Evolutionary conservation across 2,329 filamentous ascomycete species (phyloP).

Genomic region (Tothia fuscella): DNA sequence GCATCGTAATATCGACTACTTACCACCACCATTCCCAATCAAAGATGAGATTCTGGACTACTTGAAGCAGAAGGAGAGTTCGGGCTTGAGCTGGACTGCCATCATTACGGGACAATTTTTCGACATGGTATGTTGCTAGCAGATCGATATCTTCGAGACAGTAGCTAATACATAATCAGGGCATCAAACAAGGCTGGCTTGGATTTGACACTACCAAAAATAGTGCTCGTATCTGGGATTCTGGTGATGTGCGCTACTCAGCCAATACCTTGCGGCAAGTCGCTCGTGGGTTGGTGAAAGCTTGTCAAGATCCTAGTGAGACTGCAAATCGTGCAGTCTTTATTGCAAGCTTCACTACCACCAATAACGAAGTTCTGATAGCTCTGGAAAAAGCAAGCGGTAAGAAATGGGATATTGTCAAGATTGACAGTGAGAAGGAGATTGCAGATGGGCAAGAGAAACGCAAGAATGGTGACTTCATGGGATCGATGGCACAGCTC

Average conservation of each 20-base stretch:
- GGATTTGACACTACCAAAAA: conserved; percentile 39
- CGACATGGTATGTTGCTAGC: conserved; percentile 25
- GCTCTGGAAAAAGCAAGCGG: conserved; percentile 42
- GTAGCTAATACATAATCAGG: conserved; percentile 26
- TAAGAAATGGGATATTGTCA: conserved; percentile 38
- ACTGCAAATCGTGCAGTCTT: conserved; percentile 45
- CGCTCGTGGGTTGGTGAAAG: conserved; percentile 40
- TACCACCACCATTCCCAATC: conserved; percentile 32
- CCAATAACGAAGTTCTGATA: conserved; percentile 45
- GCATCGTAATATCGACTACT: conserved; percentile 26
- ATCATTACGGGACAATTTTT: conserved; percentile 49
- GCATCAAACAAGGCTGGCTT: conserved; percentile 36
- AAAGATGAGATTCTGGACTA: conserved; percentile 5
- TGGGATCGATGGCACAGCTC: background rate
- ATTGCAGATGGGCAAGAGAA: background rate
- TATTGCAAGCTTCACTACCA: conserved; percentile 45
- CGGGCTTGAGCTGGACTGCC: conserved; percentile 45
- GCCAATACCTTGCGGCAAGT: conserved; percentile 28
- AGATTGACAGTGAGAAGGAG: conserved; percentile 21
- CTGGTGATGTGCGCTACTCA: conserved; percentile 41
- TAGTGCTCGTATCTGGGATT: conserved; percentile 44
- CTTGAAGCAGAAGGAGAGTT: conserved; percentile 13
- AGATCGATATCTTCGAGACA: background rate
- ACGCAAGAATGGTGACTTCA: background rate
- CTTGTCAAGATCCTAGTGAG: conserved; percentile 32